Conservation (phyloP, 2,329 filamentous ascomycete genomes). For the Aureobasidium sp. region DNA sequence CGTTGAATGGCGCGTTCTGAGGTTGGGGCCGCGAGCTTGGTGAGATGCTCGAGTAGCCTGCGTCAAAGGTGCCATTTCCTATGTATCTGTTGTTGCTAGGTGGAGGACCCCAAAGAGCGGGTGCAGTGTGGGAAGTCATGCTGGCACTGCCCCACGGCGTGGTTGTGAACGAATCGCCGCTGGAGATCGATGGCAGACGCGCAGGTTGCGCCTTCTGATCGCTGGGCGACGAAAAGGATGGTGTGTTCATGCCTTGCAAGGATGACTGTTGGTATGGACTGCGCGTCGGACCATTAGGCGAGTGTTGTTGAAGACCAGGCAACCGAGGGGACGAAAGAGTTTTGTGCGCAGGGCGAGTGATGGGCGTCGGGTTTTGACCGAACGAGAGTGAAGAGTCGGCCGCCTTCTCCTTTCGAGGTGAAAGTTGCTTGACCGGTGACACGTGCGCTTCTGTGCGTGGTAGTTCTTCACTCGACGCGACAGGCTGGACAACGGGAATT, state of each 20-base stretch:
- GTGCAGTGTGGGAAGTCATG: slow-evolving; percentile 29
- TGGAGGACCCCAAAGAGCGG: slow-evolving; percentile 65
- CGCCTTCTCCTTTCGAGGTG: slow-evolving; percentile 7
- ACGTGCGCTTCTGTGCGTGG: slow-evolving; percentile 16
- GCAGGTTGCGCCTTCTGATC: slow-evolving; percentile 28
- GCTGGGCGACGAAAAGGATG: slow-evolving; percentile 34
- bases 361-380: slow-evolving; percentile 35
- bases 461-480: slow-evolving; percentile 7
- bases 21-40: slow-evolving; percentile 33
- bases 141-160: slow-evolving; percentile 16
- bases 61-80: slow-evolving; percentile 69
- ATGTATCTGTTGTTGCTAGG: slow-evolving; percentile 59
- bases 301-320: slow-evolving; percentile 10
- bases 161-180: slow-evolving; percentile 12
- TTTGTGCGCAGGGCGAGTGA: slow-evolving; percentile 2
- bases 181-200: slow-evolving; percentile 17
- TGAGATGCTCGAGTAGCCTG: slow-evolving; percentile 48
- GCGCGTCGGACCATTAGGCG: slow-evolving; percentile 5
- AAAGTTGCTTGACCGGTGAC: slow-evolving; percentile 12
- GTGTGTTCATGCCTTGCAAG: slow-evolving; percentile 33
- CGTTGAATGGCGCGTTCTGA: slow-evolving; percentile 14
- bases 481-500: slow-evolving; percentile 16
- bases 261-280: slow-evolving; percentile 11
- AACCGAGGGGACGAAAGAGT: slow-evolving; percentile 5
- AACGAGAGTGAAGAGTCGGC: slow-evolving; percentile 28